phyloP scores from a whole-genome alignment of 2,329 filamentous ascomycete genomes.

The Gaeumannomyces sp. region DNA sequence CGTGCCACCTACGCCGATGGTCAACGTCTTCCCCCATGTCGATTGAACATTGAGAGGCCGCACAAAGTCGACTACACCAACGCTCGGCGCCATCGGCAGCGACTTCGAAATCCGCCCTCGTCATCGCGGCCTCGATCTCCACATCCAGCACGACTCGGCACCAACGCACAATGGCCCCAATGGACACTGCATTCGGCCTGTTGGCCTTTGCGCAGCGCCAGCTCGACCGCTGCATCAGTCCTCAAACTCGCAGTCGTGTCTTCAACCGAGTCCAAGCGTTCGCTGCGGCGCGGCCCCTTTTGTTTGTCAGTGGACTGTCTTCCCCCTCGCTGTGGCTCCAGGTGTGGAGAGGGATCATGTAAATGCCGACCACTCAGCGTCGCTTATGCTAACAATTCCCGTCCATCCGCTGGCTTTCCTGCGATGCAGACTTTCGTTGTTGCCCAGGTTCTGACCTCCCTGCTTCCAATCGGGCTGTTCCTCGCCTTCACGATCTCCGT shows the following conservation, averaged over 20 bases:
- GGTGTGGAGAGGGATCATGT: no score
- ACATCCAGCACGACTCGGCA: not conserved
- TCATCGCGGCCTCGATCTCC: not conserved
- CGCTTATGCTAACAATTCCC: not conserved
- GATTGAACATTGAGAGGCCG: not conserved
- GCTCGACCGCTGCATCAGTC: conserved; percentile 49
- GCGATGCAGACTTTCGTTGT: conserved; percentile 58
- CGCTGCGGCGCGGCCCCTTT: conserved; percentile 57
- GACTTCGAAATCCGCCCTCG: not conserved
- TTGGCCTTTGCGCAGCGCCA: conserved; percentile 36
- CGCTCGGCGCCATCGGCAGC: not conserved
- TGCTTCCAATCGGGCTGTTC: conserved; percentile 65
- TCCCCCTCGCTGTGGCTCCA: not conserved
- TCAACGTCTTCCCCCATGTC: not conserved
- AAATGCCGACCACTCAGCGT: not conserved
- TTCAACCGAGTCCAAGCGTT: conserved; percentile 49
- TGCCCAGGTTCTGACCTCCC: conserved; percentile 57
- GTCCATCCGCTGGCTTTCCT: not conserved
- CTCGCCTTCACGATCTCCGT: conserved; percentile 57
- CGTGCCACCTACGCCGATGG: no score
- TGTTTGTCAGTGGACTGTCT: conserved; percentile 50
- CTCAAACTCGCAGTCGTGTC: conserved; percentile 51
- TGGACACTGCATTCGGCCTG: conserved; percentile 29
- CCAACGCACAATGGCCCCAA: conserved; percentile 18
- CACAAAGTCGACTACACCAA: not conserved